Conservation (phyloP, 768 basidiomycete species). For the Cyclocybe cylindracea region DNA sequence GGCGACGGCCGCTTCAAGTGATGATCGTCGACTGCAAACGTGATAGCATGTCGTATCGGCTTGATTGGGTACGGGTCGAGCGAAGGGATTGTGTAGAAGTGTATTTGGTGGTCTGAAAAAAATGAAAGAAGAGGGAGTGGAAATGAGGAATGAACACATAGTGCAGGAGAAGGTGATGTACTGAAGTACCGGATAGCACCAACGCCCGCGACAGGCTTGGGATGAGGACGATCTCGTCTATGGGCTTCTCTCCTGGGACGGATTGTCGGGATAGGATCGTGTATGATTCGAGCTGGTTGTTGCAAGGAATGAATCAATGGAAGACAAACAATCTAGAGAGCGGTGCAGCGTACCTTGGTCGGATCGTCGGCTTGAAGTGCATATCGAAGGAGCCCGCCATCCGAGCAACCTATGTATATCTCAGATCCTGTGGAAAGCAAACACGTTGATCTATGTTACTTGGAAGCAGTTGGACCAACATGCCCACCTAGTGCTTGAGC, state of each 20-base stretch:
- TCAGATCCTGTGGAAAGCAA: constrained; percentile 59
- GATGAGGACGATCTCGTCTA: constrained; percentile 80
- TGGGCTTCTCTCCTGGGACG: constrained; percentile 65
- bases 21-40: constrained; percentile 82
- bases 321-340: background rate
- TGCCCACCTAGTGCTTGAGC: constrained; percentile 61
- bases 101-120: constrained; percentile 58
- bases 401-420: constrained; percentile 83
- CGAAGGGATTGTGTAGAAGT: constrained; percentile 80
- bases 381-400: constrained; percentile 83
- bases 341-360: constrained; percentile 38
- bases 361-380: constrained; percentile 62
- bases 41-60: constrained; percentile 77
- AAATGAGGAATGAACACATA: constrained; percentile 5
- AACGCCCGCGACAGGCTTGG: constrained; percentile 75
- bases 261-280: constrained; percentile 67
- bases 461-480: background rate
- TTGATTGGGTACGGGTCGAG: constrained; percentile 78
- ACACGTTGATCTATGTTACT: too few relatives aligned
- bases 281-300: constrained; percentile 57
- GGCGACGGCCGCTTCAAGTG: constrained; percentile 57
- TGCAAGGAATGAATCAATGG: background rate
- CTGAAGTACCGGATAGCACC: constrained; percentile 67
- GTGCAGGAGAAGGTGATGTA: constrained; percentile 9
- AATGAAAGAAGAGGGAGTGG: background rate